Base-by-base conservation (phyloP, 1,139 yeast species). In the Saccharomycopsis crataegensis region DNA sequence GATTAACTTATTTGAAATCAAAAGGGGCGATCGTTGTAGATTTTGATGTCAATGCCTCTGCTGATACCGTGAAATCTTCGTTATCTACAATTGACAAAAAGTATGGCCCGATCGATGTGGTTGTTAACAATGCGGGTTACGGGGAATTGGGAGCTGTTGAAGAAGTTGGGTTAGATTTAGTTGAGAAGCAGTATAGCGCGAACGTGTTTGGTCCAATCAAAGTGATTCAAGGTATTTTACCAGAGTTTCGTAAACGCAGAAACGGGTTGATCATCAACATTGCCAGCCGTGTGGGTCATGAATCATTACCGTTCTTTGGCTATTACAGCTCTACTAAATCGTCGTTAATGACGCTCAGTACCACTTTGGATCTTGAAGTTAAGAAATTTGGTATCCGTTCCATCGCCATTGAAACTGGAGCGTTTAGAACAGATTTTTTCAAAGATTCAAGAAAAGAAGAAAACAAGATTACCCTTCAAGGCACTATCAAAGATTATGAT, bases 21-120 rank as follows among this genome's bases (percentile, higher is more conserved):
- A 45, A 32, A 16, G 48, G 40, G 6, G 48, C 48, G n/a, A 32
- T 45, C 8, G 22, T 40, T 11, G 48, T 45, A 5, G 48, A 31
- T 32, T 33, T 45, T 11, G 48, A 45, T 32, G 38, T 45, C 40
- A 45, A 45, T 32, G 48, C 38, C 7, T 12, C 12, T 8, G 14
- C n/a, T 22, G 22, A 45, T 3, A n/a, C 16, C 8, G n/a, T 12
- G 12, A 16, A 28, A 11, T 37, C 12, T 64, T 34, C 48, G 63
- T 48, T 47, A 42, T 32, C 34, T 28, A n/a, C 14, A 9, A 14
- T 47, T 28, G 11, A 17, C 34, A 14, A 43, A 43, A 22, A 9
- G 9, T 14, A 43, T 22, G 46, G 46, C 34, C 34, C 46, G 9
- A 8, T 43, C 28, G 48, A 36, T n/a, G 14, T 36, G 12, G 49